Conservation (phyloP, 352 stramenopile genomes). For the Thalassiosira exigua region DNA sequence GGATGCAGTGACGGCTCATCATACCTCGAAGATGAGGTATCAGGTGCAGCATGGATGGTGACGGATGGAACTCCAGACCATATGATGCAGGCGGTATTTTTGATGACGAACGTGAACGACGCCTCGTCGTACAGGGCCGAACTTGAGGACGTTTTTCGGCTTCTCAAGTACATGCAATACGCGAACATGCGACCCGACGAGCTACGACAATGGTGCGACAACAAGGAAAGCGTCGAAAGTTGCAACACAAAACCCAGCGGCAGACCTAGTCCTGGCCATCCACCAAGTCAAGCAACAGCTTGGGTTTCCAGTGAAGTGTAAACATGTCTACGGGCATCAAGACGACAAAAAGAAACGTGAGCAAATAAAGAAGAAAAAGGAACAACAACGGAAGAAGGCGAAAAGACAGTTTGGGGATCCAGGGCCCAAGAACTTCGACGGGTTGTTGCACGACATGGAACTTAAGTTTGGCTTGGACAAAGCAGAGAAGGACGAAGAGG, state of each 20-base stretch:
- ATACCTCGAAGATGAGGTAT: not conserved
- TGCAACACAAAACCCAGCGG: not conserved
- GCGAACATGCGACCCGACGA: not conserved
- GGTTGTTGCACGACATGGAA: too few species aligned
- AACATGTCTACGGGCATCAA: conserved; percentile 17
- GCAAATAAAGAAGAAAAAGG: not conserved
- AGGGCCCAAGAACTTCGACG: too few species aligned
- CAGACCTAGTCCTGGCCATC: conserved; percentile 28
- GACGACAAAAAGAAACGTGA: not conserved
- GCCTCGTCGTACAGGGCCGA: conserved; percentile 14
- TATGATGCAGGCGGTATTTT: not conserved
- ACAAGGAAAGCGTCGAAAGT: not conserved
- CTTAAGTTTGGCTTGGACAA: too few species aligned
- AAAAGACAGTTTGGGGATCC: too few species aligned
- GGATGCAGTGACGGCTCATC: conserved; percentile 13
- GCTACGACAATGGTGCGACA: conserved; percentile 36
- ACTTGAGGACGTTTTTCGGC: conserved; percentile 16
- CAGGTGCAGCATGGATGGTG: conserved; percentile 22
- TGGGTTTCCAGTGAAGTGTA: not conserved
- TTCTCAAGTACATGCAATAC: conserved; percentile 3
- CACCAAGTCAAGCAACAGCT: not conserved
- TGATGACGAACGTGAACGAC: too few species aligned
- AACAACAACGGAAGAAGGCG: too few species aligned
- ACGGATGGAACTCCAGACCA: not conserved
- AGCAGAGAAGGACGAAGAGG: too few species aligned